Evolutionary conservation across 805 yeast genomes (phyloP).

Genomic region (Hagleromyces aurorensis): DNA sequence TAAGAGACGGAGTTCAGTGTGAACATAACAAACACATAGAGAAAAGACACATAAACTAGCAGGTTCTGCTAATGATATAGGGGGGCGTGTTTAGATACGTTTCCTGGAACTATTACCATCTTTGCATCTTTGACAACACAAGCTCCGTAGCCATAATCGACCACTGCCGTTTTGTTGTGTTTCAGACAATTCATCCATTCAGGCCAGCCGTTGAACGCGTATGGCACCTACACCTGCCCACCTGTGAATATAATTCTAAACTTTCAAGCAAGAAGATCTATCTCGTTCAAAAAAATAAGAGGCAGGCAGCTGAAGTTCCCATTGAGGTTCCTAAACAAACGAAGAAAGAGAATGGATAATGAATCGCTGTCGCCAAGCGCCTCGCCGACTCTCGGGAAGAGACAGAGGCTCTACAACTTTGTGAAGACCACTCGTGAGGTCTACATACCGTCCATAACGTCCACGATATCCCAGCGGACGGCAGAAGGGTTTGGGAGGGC

Average conservation of each 20-base stretch:
- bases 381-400: slow-evolving; percentile 21
- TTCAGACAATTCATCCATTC: slow-evolving; percentile 6
- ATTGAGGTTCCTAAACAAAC: slow-evolving; percentile 5
- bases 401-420: slow-evolving; percentile 43
- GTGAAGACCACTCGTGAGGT: slow-evolving; percentile 49
- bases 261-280: slow-evolving; percentile 8
- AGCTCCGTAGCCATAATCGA: too few species aligned
- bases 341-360: slow-evolving; percentile 6
- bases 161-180: slow-evolving; percentile 21
- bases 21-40: too few species aligned
- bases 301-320: slow-evolving; percentile 10
- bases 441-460: slow-evolving; percentile 45
- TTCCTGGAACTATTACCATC: too few species aligned
- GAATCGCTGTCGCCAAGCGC: neutral
- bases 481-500: slow-evolving; percentile 33
- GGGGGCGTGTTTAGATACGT: too few species aligned
- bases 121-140: too few species aligned
- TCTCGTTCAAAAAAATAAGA: slow-evolving; percentile 15
- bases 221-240: too few species aligned
- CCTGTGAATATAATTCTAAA: slow-evolving; percentile 5
- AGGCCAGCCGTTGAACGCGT: slow-evolving; percentile 5
- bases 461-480: slow-evolving; percentile 42
- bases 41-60: too few species aligned
- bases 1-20: too few species aligned
- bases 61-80: too few species aligned